Conservation (phyloP, 441 rosid genomes). For the Monsonia emarginata region DNA sequence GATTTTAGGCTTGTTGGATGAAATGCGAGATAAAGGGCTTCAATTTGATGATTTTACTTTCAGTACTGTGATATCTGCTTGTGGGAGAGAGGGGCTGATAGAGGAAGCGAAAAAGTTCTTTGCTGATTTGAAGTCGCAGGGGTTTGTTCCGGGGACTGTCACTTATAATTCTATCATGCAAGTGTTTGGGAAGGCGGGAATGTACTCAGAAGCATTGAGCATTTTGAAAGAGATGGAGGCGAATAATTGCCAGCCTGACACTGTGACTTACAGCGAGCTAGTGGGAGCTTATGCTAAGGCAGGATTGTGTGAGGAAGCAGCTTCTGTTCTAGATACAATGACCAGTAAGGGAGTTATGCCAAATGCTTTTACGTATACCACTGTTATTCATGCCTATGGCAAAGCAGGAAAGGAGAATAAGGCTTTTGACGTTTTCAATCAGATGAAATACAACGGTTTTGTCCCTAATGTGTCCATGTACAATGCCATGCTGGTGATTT, state of each 20-base stretch:
- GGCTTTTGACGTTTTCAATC: conserved; percentile 50
- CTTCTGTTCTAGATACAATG: conserved; percentile 60
- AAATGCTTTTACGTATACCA: conserved; percentile 70
- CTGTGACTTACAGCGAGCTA: conserved; percentile 77
- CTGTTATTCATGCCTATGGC: conserved; percentile 76
- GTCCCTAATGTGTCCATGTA: conserved; percentile 71
- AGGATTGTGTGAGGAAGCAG: conserved; percentile 70
- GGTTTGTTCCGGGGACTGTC: conserved; percentile 68
- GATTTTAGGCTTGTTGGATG: conserved; percentile 50
- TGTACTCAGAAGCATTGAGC: conserved; percentile 54
- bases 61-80: conserved; percentile 85
- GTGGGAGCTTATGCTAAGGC: conserved; percentile 78
- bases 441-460: conserved; percentile 66
- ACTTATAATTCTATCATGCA: conserved; percentile 71
- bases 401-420: conserved; percentile 56
- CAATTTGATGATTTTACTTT: conserved; percentile 72
- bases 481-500: conserved; percentile 66
- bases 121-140: conserved; percentile 44
- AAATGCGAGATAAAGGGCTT: conserved; percentile 51
- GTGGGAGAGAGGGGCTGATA: conserved; percentile 72
- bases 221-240: conserved; percentile 83
- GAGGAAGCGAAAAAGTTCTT: conserved; percentile 66
- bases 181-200: conserved; percentile 72
- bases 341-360: conserved; percentile 56
- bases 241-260: conserved; percentile 49